Conservation (phyloP, 139 green algal genomes). For the Micractinium sp. region DNA sequence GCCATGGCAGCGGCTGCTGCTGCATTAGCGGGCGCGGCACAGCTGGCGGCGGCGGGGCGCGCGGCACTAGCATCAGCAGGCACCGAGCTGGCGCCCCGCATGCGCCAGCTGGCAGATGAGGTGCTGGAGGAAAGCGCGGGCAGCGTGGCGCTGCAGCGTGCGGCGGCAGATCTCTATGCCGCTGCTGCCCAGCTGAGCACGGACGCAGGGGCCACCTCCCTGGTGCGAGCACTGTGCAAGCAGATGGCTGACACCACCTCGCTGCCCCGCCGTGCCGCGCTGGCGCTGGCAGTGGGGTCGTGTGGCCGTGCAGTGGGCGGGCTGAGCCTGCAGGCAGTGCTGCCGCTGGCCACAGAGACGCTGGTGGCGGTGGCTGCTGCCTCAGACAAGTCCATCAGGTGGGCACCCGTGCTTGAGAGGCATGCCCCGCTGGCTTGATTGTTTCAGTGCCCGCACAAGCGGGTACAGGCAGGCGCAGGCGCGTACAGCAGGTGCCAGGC, state of each 20-base stretch:
- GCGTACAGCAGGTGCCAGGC: not conserved
- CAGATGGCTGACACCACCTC: constrained; percentile 47
- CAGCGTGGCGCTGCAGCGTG: constrained; percentile 54
- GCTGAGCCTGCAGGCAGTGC: constrained; percentile 66
- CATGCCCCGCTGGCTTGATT: no score
- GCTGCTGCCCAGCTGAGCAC: constrained; percentile 59
- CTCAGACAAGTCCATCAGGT: constrained; percentile 40
- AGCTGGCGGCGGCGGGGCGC: constrained; percentile 27
- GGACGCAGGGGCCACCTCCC: constrained; percentile 38
- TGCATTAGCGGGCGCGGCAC: constrained; percentile 53
- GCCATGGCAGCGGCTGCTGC: constrained; percentile 40
- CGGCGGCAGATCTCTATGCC: constrained; percentile 71
- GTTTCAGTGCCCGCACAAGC: not conserved
- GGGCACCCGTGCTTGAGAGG: no score
- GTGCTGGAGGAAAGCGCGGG: constrained; percentile 53
- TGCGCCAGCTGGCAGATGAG: constrained; percentile 60
- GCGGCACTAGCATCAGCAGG: not conserved
- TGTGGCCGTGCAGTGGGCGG: constrained; percentile 75
- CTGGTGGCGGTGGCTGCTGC: constrained; percentile 66
- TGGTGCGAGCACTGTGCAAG: constrained; percentile 37
- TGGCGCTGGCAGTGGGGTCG: constrained; percentile 79
- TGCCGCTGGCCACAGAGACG: constrained; percentile 52
- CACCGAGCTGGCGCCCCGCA: constrained; percentile 14
- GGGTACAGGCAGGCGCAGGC: not conserved
- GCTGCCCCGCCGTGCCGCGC: constrained; percentile 55